Percentiles rank a stretch among this genome's conserved stretches.
These are phyloP conservation scores for Sphaerulina populicola DNA, from an alignment of 2,329 filamentous ascomycete genomes.

Conservation along the genomic window DNA sequence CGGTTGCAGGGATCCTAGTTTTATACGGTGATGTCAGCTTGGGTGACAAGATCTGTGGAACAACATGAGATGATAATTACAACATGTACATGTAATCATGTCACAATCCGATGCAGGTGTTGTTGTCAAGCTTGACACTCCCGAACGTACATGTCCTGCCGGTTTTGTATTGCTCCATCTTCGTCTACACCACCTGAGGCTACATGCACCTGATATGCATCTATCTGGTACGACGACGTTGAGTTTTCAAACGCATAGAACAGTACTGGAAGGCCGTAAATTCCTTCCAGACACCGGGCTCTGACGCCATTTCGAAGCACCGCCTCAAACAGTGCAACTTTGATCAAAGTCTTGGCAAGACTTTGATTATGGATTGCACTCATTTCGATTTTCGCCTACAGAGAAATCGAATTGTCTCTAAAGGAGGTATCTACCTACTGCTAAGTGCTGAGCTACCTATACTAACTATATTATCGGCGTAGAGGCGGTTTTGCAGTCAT, in stretches of 20 bases:
- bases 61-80: too few species aligned
- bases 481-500: too few species aligned
- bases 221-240: slow-evolving; percentile 9
- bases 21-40: slow-evolving; percentile 2
- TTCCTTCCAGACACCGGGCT: slow-evolving; percentile 13
- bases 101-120: not conserved
- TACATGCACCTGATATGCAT: not conserved
- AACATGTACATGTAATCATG: not conserved
- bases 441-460: not conserved
- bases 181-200: not conserved
- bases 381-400: slow-evolving; percentile 6
- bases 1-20: slow-evolving; percentile 12
- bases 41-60: not conserved
- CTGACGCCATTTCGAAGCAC: slow-evolving; percentile 12
- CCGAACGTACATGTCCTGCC: not conserved
- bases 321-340: too few species aligned
- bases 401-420: not conserved
- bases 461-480: slow-evolving; percentile 3
- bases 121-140: not conserved
- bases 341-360: too few species aligned
- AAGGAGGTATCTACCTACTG: not conserved
- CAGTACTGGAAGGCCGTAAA: slow-evolving; percentile 10
- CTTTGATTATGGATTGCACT: too few species aligned
- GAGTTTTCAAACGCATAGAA: slow-evolving; percentile 9
- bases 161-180: not conserved